phyloP scores from a whole-genome alignment of 73 alveolate species.

The Paramecium biaurelia region DNA sequence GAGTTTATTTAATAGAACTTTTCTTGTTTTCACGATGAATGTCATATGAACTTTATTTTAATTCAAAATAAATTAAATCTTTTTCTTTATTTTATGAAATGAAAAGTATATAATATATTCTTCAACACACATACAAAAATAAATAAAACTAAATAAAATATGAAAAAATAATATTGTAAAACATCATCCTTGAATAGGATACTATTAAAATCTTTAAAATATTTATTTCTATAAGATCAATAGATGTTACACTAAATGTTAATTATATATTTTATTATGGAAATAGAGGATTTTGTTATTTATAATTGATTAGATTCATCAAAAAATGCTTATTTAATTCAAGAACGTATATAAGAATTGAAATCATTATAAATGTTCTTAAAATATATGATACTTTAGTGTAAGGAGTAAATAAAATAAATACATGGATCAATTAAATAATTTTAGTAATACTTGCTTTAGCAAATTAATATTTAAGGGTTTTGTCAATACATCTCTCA shows the following conservation, averaged over 20 bases:
- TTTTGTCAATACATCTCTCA: constrained; percentile 51
- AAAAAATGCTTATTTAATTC: no score
- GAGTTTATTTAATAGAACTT: constrained; percentile 76
- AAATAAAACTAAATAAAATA: not conserved
- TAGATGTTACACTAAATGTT: no score
- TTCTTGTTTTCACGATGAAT: constrained; percentile 69
- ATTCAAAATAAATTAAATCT: constrained; percentile 45
- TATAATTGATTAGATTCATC: no score
- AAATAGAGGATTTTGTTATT: no score
- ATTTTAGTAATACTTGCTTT: not conserved
- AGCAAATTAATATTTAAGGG: constrained; percentile 4
- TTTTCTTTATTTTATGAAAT: constrained; percentile 11
- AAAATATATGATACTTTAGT: not conserved
- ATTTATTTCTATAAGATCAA: no score
- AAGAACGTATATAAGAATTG: no score
- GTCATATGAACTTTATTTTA: constrained; percentile 45
- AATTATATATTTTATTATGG: no score
- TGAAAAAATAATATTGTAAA: not conserved
- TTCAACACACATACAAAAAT: not conserved
- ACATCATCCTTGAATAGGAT: no score
- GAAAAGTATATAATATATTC: not conserved
- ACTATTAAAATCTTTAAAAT: no score
- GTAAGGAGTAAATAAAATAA: not conserved
- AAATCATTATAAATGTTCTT: no score
- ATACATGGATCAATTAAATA: not conserved